A percentile compares a stretch with the other conserved stretches of the same genome.
Evolutionary conservation across 176 grass and related monocot genomes (phyloP).

Genomic region (Canna indica): DNA sequence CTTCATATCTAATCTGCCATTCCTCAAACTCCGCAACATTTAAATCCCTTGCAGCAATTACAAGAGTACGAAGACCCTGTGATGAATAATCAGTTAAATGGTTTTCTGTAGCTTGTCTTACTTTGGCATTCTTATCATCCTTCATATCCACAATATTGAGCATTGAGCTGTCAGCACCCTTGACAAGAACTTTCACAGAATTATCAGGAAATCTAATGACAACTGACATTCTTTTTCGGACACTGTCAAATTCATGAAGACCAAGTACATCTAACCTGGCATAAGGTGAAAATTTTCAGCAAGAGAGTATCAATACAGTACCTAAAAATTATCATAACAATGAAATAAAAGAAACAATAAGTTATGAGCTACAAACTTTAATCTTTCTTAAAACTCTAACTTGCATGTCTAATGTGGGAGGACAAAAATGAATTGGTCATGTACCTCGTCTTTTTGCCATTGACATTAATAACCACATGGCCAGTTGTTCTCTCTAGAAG

Average conservation of each 20-base stretch:
- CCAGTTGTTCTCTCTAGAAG: slow-evolving; percentile 90
- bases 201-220: slow-evolving; percentile 88
- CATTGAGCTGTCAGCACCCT: slow-evolving; percentile 95
- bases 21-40: slow-evolving; percentile 63
- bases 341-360: neutral
- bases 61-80: slow-evolving; percentile 80
- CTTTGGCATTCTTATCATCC: slow-evolving; percentile 33
- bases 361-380: too few relatives aligned
- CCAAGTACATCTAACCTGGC: slow-evolving; percentile 97
- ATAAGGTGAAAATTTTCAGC: neutral
- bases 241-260: slow-evolving; percentile 96
- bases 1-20: slow-evolving; percentile 87
- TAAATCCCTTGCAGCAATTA: slow-evolving; percentile 65
- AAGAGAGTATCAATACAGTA: slow-evolving; percentile 3
- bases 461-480: slow-evolving; percentile 86
- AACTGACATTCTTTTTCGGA: slow-evolving; percentile 99
- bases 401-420: neutral
- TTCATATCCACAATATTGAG: slow-evolving; percentile 56
- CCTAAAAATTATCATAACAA: neutral
- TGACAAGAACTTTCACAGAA: slow-evolving; percentile 90
- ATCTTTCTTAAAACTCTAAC: neutral
- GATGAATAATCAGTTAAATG: slow-evolving; percentile 67
- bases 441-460: slow-evolving; percentile 81
- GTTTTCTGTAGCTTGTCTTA: slow-evolving; percentile 55
- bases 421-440: slow-evolving; percentile 1